Evolutionary conservation across 345 rosid genomes (phyloP).

Genomic region (Passiflora organensis): DNA sequence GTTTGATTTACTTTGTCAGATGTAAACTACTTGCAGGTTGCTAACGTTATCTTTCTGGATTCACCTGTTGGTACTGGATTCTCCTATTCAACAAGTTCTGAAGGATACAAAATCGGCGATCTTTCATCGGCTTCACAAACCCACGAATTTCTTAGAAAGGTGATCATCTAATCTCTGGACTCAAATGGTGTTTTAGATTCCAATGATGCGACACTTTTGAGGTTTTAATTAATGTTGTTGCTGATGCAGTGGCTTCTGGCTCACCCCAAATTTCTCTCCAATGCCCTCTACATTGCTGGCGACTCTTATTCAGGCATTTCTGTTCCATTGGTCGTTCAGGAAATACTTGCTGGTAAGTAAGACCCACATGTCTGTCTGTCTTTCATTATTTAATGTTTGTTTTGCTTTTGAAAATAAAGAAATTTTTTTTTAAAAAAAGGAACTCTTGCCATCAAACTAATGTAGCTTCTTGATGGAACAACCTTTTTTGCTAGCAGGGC

Average conservation of each 20-base stretch:
- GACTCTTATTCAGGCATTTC: slow-evolving; percentile 25
- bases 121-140: slow-evolving; percentile 8
- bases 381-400: neutral
- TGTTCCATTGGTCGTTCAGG: slow-evolving; percentile 1
- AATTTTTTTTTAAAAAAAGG: too few relatives aligned
- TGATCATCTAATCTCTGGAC: neutral
- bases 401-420: neutral
- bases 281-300: slow-evolving; percentile 30
- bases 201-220: too few relatives aligned
- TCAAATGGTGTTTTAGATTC: too few relatives aligned
- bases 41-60: slow-evolving; percentile 22
- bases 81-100: slow-evolving; percentile 28
- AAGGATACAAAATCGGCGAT: slow-evolving; percentile 8
- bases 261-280: slow-evolving; percentile 25
- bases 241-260: slow-evolving; percentile 27
- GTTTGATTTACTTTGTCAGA: neutral
- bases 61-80: slow-evolving; percentile 39
- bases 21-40: slow-evolving; percentile 2
- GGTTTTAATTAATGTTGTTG: too few relatives aligned
- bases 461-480: too few relatives aligned
- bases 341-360: neutral
- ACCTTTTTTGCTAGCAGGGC: too few relatives aligned
- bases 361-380: neutral
- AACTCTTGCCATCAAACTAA: too few relatives aligned
- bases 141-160: slow-evolving; percentile 31